Base-by-base conservation (phyloP, 345 rosid species). In the Boechera retrofracta region DNA sequence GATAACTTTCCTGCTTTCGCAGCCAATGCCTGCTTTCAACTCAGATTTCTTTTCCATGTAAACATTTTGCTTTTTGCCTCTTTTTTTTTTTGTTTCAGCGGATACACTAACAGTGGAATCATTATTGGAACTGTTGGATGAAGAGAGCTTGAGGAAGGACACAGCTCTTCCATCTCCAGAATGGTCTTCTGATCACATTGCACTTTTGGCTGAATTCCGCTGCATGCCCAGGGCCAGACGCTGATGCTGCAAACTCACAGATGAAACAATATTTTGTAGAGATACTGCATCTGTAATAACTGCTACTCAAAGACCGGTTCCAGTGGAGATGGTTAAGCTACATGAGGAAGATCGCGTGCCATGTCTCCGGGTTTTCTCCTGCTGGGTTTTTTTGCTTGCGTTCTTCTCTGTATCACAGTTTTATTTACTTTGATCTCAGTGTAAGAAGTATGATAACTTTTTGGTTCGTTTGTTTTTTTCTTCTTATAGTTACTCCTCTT, bases 111-210 rank as follows among this genome's bases (percentile, higher is more conserved):
- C 86, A 0, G 98, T 95, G 78, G 98, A 95, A 79, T 89, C 98
- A n/a, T 81, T 95, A 74, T 80, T 95, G 89, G 99, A 95, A 83
- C 94, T 95, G 69, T 75, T 95, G 92, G 98, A 93, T 78, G 99
- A 95, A 85, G 99, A 93, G 61, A 87, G 91, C 87, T 86, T 95
- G 79, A 92, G 97, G 81, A 95, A 95, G 84, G 98, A 95, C 80
- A 95, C 99, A 4, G 99, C 96, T 28, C 99, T 95, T 85, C 99
- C 98, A 63, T 95, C 99, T 57, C 98, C 99, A 6, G 98, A 95
- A 76, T 95, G 99, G 98, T 95, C 99, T 58, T 95, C 99, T 31
- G 94, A 93, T 93, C 98, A 95, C 80, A 85, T 88, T 77, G 99
- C 99, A 52, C 95, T 95, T 18, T 77, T 95, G 78, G 98, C 97